Base-by-base conservation (phyloP, 371 early-diverging fungal genomes). In the Nosema bombycis region DNA sequence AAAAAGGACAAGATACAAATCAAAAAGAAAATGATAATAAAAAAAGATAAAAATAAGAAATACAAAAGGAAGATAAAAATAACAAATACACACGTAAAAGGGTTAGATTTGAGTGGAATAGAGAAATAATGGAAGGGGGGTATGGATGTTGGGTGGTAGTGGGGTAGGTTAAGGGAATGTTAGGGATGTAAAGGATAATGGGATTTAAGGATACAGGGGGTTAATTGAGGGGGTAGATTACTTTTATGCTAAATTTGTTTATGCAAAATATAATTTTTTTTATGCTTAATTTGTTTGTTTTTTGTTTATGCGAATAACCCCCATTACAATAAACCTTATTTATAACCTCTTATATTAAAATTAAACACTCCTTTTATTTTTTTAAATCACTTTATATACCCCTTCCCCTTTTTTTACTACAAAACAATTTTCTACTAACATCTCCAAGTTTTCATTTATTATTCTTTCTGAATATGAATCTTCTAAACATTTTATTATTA, bases 81-180 rank as follows among this genome's bases (percentile, higher is more conserved):
- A 72, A 87, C 87, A 26, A 87, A 87, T 63, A 85, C 87, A 55
- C 87, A 87, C 78, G 79, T 87, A 38, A 82, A 87, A 64, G 81
- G 75, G 28, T 58, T 84, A 34, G 79, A 84, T 46, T 62, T 84
- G 1, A 70, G 37, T 54, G 55, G 70, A 21, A 64, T 82, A 29
- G 71, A 79, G 46, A 10, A 46, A 18, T 46, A 46, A 18, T 10
- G 18, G n/a, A n/a, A n/a, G n/a, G n/a, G n/a, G n/a, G n/a, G n/a
- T n/a, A n/a, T n/a, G n/a, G n/a, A n/a, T n/a, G n/a, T n/a, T n/a
- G n/a, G n/a, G n/a, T n/a, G n/a, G n/a, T n/a, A n/a, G n/a, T n/a
- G n/a, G n/a, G n/a, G n/a, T n/a, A n/a, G n/a, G n/a, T n/a, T n/a
- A n/a, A n/a, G n/a, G n/a, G n/a, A n/a, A n/a, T n/a, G n/a, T n/a